A percentile compares a stretch with the other conserved stretches of the same genome.
These are phyloP conservation scores for Triticum aestivum DNA, from an alignment of 176 grass and related monocot genomes.

Conservation along the genomic window IWGSC_CS_RefSeq_v2.1 NC_057798.1:186905811-186906310, in stretches of 20 bases:
- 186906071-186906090: slow-evolving; percentile 52
- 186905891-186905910: slow-evolving; percentile 84
- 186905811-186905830: too few species aligned
- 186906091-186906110: slow-evolving; percentile 46
- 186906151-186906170: slow-evolving; percentile 67
- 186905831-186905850: slow-evolving; percentile 43
- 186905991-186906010: slow-evolving; percentile 78
- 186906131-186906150: slow-evolving; percentile 83
- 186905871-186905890: slow-evolving; percentile 47
- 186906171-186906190: slow-evolving; percentile 67
- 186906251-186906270: slow-evolving; percentile 26
- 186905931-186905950: slow-evolving; percentile 10
- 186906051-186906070: slow-evolving; percentile 55
- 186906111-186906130: slow-evolving; percentile 42
- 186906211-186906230: background rate
- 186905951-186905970: background rate
- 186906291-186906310: background rate
- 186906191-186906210: slow-evolving; percentile 23
- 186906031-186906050: slow-evolving; percentile 62
- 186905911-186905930: slow-evolving; percentile 82
- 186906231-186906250: slow-evolving; percentile 17
- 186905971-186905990: slow-evolving; percentile 56
- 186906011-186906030: slow-evolving; percentile 56
- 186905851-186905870: slow-evolving; percentile 63
- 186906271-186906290: slow-evolving; percentile 45